Percentiles rank a stretch among this genome's conserved stretches.
phyloP scores from a whole-genome alignment of 2,329 filamentous ascomycete genomes.

The Incumbomyces lentus region DNA sequence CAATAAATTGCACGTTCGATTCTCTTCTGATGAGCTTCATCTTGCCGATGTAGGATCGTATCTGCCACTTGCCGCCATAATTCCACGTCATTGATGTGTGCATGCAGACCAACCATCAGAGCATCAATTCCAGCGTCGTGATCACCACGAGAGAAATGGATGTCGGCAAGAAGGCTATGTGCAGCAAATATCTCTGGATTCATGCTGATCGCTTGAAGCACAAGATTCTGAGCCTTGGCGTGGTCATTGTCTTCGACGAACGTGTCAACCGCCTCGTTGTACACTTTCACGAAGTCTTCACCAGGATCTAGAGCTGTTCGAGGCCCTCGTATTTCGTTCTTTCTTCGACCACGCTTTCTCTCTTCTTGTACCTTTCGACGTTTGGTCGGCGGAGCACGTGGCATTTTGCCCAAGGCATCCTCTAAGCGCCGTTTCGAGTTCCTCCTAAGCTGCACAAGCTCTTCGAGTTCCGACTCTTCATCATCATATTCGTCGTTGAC shows the following conservation, averaged over 20 bases:
- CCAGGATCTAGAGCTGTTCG: constrained; percentile 38
- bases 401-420: constrained; percentile 1
- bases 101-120: constrained; percentile 49
- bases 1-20: constrained; percentile 43
- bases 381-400: constrained; percentile 9
- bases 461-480: not conserved
- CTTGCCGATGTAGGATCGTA: constrained; percentile 39
- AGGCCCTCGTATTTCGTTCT: constrained; percentile 24
- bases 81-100: constrained; percentile 43
- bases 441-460: not conserved
- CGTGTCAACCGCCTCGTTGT: constrained; percentile 38
- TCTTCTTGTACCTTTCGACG: constrained; percentile 19
- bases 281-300: constrained; percentile 37
- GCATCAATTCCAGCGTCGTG: constrained; percentile 47
- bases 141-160: constrained; percentile 46
- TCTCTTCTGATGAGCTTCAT: constrained; percentile 32
- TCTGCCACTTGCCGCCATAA: constrained; percentile 50
- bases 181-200: constrained; percentile 55
- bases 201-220: constrained; percentile 40
- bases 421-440: not conserved
- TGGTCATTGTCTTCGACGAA: constrained; percentile 38
- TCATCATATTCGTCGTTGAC: not conserved
- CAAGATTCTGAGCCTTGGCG: constrained; percentile 32
- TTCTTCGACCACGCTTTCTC: constrained; percentile 37
- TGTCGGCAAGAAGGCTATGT: constrained; percentile 51